Conservation (phyloP, 768 basidiomycete species). For the Podaxis sp. region DNA sequence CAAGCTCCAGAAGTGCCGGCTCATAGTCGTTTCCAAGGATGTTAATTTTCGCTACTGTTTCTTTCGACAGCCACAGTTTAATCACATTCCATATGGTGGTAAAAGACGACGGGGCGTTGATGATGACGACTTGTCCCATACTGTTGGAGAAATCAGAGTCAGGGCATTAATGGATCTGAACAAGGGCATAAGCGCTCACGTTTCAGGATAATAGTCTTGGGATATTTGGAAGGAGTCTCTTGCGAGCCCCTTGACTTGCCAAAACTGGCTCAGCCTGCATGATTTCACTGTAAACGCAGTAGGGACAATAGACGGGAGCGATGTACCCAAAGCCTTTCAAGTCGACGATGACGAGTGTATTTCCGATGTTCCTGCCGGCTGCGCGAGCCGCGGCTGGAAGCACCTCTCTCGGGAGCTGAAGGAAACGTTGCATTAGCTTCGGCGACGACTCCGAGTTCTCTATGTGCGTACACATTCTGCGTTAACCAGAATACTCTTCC, state of each 20-base stretch:
- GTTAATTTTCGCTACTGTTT: slow-evolving; percentile 64
- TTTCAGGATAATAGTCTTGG: slow-evolving; percentile 77
- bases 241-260: slow-evolving; percentile 69
- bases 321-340: slow-evolving; percentile 63
- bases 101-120: slow-evolving; percentile 73
- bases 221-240: slow-evolving; percentile 66
- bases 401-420: slow-evolving; percentile 56
- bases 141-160: slow-evolving; percentile 27
- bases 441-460: neutral
- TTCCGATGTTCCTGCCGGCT: slow-evolving; percentile 45
- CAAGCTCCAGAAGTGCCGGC: slow-evolving; percentile 47
- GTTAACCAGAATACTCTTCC: slow-evolving; percentile 61
- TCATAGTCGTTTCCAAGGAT: slow-evolving; percentile 61
- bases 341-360: slow-evolving; percentile 63
- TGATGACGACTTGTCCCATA: slow-evolving; percentile 67
- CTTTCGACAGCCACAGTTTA: slow-evolving; percentile 70
- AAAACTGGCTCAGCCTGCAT: slow-evolving; percentile 59
- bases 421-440: neutral
- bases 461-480: slow-evolving; percentile 43
- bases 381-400: slow-evolving; percentile 60
- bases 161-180: neutral
- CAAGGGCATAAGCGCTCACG: slow-evolving; percentile 30
- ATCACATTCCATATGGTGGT: slow-evolving; percentile 67
- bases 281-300: neutral
- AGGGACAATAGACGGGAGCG: slow-evolving; percentile 13